Evolutionary conservation across 2,329 filamentous ascomycete genomes (phyloP).

Genomic region (Fusarium abutilonis): DNA sequence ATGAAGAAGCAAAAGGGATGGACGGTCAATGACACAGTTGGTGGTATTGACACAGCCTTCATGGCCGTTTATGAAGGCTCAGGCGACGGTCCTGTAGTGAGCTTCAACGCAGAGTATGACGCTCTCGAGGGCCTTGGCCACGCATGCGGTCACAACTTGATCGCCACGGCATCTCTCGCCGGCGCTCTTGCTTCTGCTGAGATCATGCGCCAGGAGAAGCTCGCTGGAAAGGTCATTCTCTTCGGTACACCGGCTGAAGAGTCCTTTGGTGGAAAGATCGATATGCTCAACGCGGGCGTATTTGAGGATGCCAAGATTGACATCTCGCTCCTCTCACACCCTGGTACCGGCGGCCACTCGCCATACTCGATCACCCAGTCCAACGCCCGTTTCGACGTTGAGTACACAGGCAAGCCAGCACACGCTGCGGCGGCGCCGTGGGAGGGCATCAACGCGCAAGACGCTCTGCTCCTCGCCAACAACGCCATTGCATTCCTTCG

Average conservation of each 20-base stretch:
- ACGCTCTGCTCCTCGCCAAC: constrained; percentile 37
- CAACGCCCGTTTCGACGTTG: constrained; percentile 33
- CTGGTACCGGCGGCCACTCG: constrained; percentile 19
- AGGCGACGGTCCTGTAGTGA: constrained; percentile 51
- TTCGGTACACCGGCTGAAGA: constrained; percentile 41
- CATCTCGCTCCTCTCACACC: constrained; percentile 39
- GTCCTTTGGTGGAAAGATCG: constrained; percentile 36
- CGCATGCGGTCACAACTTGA: constrained; percentile 39
- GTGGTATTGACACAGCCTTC: constrained; percentile 57
- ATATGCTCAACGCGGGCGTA: constrained; percentile 34
- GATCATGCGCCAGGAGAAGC: constrained; percentile 33
- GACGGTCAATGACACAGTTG: constrained; percentile 54
- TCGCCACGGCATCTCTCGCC: constrained; percentile 30
- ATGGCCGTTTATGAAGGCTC: constrained; percentile 54
- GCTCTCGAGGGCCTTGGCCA: constrained; percentile 33
- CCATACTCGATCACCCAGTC: constrained; percentile 34
- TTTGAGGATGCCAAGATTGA: constrained; percentile 37
- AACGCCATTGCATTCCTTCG: constrained; percentile 32
- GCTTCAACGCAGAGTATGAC: constrained; percentile 55
- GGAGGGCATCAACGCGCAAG: constrained; percentile 38
- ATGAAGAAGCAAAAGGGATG: constrained; percentile 49
- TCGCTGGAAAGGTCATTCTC: constrained; percentile 31
- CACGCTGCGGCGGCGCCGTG: constrained; percentile 37
- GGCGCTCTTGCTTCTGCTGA: constrained; percentile 34
- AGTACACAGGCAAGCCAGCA: constrained; percentile 22